phyloP scores from a whole-genome alignment of 306 rosid species.

The Castanea sativa region DNA sequence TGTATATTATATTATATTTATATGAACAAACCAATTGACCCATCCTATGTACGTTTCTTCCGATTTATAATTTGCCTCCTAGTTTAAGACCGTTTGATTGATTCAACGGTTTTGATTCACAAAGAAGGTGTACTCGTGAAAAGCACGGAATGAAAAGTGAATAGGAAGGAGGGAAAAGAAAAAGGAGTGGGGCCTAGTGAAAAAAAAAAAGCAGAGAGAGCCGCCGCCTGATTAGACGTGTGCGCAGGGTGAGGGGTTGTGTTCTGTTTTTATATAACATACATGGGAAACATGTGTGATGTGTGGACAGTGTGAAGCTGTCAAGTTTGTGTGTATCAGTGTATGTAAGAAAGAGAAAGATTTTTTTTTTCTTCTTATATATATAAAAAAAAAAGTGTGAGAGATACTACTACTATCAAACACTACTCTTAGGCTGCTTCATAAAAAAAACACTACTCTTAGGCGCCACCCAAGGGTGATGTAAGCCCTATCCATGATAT shows the following conservation, averaged over 20 bases:
- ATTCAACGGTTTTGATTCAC: constrained; percentile 23
- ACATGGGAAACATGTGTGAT: too few species aligned
- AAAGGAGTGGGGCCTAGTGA: constrained; percentile 15
- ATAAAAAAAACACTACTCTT: neutral
- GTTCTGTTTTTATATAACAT: too few species aligned
- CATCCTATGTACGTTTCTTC: neutral
- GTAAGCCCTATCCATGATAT: constrained; percentile 51
- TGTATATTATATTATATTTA: too few species aligned
- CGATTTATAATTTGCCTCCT: neutral
- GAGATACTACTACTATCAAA: too few species aligned
- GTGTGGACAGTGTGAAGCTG: neutral
- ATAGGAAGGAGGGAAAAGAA: neutral
- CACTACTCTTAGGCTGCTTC: neutral
- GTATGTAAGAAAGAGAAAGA: too few species aligned
- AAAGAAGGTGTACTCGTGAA: neutral
- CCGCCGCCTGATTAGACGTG: constrained; percentile 86
- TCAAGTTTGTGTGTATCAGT: constrained; percentile 11
- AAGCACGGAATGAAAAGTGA: neutral
- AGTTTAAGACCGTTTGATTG: constrained; percentile 33
- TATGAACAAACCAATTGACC: neutral
- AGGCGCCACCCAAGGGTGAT: constrained; percentile 25
- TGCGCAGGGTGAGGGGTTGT: constrained; percentile 10
- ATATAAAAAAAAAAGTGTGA: too few species aligned
- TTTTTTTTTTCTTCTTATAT: too few species aligned
- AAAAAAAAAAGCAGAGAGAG: constrained; percentile 20